Conservation (phyloP, 1,284 basidiomycete genomes). For the Ceratobasidium sp. region DNA sequence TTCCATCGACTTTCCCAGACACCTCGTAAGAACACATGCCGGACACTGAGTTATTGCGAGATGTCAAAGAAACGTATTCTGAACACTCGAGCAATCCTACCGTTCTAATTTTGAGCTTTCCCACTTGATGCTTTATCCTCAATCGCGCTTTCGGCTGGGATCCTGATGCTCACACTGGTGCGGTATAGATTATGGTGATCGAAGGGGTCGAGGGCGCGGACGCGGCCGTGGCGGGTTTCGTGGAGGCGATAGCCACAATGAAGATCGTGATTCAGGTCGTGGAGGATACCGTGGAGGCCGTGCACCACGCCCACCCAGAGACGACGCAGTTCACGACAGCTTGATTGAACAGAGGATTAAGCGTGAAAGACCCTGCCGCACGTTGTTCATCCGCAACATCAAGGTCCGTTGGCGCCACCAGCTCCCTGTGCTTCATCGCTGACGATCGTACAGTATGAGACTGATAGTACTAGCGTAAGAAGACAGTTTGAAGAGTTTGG, state of each 20-base stretch:
- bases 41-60: slow-evolving; percentile 27
- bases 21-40: slow-evolving; percentile 18
- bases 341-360: slow-evolving; percentile 89
- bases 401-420: slow-evolving; percentile 66
- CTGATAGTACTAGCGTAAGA: slow-evolving; percentile 82
- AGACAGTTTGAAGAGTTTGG: slow-evolving; percentile 88
- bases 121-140: neutral
- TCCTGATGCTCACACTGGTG: slow-evolving; percentile 4
- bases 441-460: slow-evolving; percentile 75
- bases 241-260: slow-evolving; percentile 36
- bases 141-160: neutral
- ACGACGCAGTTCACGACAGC: slow-evolving; percentile 82
- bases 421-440: slow-evolving; percentile 41
- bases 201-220: slow-evolving; percentile 33
- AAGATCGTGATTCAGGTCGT: slow-evolving; percentile 31
- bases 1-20: slow-evolving; percentile 1
- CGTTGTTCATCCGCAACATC: slow-evolving; percentile 95
- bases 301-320: slow-evolving; percentile 58
- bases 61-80: slow-evolving; percentile 16
- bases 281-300: slow-evolving; percentile 48
- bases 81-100: slow-evolving; percentile 37
- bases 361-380: slow-evolving; percentile 91
- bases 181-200: slow-evolving; percentile 27
- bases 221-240: slow-evolving; percentile 38
- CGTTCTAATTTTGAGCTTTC: neutral